Base-by-base conservation (phyloP, 495 filamentous ascomycete genomes). In the Aspergillus biplanus region DNA sequence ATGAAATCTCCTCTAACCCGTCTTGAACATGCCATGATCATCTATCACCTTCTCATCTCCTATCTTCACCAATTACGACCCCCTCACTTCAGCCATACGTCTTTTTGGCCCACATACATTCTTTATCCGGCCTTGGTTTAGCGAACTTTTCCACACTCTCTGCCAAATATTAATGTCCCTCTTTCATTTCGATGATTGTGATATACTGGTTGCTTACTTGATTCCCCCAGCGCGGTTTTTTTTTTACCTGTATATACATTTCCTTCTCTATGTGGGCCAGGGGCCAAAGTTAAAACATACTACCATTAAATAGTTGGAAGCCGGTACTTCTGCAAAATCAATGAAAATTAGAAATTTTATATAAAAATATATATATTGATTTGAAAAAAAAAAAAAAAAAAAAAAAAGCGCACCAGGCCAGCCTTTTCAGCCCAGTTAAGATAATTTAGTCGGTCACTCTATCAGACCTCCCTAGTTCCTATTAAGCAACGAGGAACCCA, bases 1-100 rank as follows among this genome's bases (percentile, higher is more conserved):
- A 42, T 69, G 39, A 64, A 52, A 18, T 16, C 21, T 33, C 27
- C 21, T 44, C 39, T 39, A 39, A 47, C 42, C 18, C 8, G 46
- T 50, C 47, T 9, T 50, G 56, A 15, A 27, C 54, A 16, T 13
- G 13, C 32, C 33, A 56, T 16, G 31, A 52, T 34, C 12, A n/a
- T 15, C n/a, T 55, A 12, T 16, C 16, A 37, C 31, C 39, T 39
- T 57, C 53, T 34, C 33, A 49, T 15, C 46, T 35, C 34, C 16
- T 11, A 21, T 18, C 18, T 42, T 33, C 32, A 9, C 16, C 21
- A 12, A 44, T 12, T 50, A 4, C 47, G 21, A 27, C 47, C 27
- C 16, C 47, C 6, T 21, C n/a, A 50, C 13, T 7, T 27, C 6
- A 9, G 9, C 11, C n/a, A 50, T 50, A 6, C 44, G 32, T 54